phyloP scores from a whole-genome alignment of 768 basidiomycete genomes.

The Epithele typhae region DNA sequence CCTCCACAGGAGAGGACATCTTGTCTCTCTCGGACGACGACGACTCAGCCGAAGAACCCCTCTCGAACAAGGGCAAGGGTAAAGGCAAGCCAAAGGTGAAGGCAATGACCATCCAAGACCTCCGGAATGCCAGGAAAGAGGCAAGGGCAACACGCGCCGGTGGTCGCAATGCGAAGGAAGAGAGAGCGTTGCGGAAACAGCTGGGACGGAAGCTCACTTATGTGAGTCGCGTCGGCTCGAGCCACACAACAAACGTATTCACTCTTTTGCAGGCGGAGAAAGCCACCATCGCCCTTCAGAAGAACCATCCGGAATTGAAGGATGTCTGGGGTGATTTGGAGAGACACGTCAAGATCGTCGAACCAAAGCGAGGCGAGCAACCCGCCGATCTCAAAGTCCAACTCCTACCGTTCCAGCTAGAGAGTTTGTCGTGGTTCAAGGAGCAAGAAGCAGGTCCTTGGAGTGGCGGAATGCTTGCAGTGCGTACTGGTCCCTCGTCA shows the following conservation, averaged over 20 bases:
- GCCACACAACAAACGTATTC: conserved; percentile 3
- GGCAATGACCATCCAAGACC: conserved; percentile 5
- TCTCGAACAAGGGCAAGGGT: conserved; percentile 27
- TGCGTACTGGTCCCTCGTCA: conserved; percentile 32
- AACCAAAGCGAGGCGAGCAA: conserved; percentile 70
- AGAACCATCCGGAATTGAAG: conserved; percentile 74
- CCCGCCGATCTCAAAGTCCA: conserved; percentile 80
- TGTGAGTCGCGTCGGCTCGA: conserved; percentile 34
- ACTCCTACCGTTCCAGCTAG: conserved; percentile 91
- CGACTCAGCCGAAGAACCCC: neutral
- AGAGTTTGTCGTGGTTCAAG: conserved; percentile 95
- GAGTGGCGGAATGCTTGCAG: conserved; percentile 90
- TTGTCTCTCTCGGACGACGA: neutral
- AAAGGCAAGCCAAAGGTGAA: conserved; percentile 21
- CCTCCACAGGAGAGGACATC: too few species aligned
- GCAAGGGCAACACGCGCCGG: conserved; percentile 22
- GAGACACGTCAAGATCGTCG: conserved; percentile 50
- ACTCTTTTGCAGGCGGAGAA: conserved; percentile 60
- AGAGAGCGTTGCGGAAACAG: conserved; percentile 44
- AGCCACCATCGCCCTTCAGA: conserved; percentile 54
- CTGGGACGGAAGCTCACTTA: conserved; percentile 74
- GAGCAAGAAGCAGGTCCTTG: conserved; percentile 86
- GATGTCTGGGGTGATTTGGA: conserved; percentile 89
- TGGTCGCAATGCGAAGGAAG: conserved; percentile 36
- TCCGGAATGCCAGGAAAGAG: conserved; percentile 19